phyloP scores from a whole-genome alignment of 2,329 filamentous ascomycete species.

The Sphaceloma murrayae region DNA sequence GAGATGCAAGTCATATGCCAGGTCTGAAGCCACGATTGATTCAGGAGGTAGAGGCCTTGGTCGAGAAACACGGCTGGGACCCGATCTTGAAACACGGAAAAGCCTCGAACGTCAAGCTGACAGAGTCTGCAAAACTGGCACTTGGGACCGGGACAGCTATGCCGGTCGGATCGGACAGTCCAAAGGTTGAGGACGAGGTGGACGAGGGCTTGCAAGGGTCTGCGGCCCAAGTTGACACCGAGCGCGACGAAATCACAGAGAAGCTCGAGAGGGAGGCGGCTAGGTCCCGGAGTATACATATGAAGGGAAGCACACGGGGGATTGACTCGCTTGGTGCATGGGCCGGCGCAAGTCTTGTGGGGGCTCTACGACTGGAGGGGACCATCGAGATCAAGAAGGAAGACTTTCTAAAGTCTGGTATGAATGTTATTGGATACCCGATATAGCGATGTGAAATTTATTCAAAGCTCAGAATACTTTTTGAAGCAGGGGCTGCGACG shows the following conservation, averaged over 20 bases:
- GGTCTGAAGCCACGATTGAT: slow-evolving; percentile 71
- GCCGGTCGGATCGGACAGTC: too few relatives aligned
- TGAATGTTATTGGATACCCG: slow-evolving; percentile 4
- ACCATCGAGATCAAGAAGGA: slow-evolving; percentile 64
- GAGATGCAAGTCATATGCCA: slow-evolving; percentile 67
- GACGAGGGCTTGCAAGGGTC: too few relatives aligned
- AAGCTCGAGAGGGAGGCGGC: slow-evolving; percentile 44
- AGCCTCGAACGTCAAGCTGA: slow-evolving; percentile 18
- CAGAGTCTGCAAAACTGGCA: too few relatives aligned
- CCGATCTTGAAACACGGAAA: slow-evolving; percentile 41
- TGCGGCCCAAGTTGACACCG: slow-evolving; percentile 30
- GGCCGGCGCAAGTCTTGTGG: slow-evolving; percentile 62
- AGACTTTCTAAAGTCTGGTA: slow-evolving; percentile 58
- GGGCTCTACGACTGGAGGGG: slow-evolving; percentile 58
- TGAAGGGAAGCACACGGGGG: slow-evolving; percentile 54
- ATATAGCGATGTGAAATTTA: not conserved
- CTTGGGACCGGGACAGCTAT: too few relatives aligned
- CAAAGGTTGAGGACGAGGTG: too few relatives aligned
- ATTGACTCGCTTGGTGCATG: slow-evolving; percentile 63
- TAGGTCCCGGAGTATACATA: slow-evolving; percentile 32
- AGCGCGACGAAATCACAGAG: slow-evolving; percentile 50
- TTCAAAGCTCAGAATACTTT: too few relatives aligned
- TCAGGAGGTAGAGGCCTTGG: slow-evolving; percentile 59
- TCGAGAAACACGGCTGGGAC: slow-evolving; percentile 66
- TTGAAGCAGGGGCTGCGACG: too few relatives aligned